Evolutionary conservation across 2,329 filamentous ascomycete species (phyloP).

Genomic region (Alternaria novae-zelandiae): DNA sequence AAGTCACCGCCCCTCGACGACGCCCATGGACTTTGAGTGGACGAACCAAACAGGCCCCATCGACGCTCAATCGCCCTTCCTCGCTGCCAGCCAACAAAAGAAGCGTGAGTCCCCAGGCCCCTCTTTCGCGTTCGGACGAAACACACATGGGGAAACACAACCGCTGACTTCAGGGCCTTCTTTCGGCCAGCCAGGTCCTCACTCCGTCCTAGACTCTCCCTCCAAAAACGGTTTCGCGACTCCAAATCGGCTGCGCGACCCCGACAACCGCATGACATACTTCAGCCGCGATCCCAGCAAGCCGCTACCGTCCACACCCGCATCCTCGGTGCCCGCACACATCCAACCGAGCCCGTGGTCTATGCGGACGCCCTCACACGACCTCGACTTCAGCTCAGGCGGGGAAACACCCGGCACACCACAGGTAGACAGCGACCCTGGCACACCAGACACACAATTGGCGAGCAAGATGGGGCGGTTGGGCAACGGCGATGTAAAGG

Average conservation of each 20-base stretch:
- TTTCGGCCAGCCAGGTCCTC: constrained; percentile 33
- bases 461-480: constrained; percentile 36
- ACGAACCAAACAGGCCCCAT: constrained; percentile 55
- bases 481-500: constrained; percentile 40
- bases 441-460: constrained; percentile 50
- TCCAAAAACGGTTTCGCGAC: constrained; percentile 53
- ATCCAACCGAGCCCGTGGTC: constrained; percentile 42
- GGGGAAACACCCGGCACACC: constrained; percentile 58
- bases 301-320: constrained; percentile 42
- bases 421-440: constrained; percentile 51
- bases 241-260: constrained; percentile 54
- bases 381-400: constrained; percentile 54
- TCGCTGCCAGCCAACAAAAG: constrained; percentile 41
- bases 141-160: not conserved
- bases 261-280: constrained; percentile 57
- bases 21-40: constrained; percentile 63
- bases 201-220: constrained; percentile 53
- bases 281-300: constrained; percentile 50
- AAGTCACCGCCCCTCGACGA: constrained; percentile 48
- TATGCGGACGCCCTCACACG: constrained; percentile 44
- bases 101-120: constrained; percentile 44
- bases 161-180: constrained; percentile 21
- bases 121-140: constrained; percentile 6
- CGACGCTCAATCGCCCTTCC: constrained; percentile 57
- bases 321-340: constrained; percentile 32